Percentiles rank a stretch among this genome's conserved stretches.
Conservation (phyloP, 441 rosid species). For the Arabidopsis lyrata region DNA sequence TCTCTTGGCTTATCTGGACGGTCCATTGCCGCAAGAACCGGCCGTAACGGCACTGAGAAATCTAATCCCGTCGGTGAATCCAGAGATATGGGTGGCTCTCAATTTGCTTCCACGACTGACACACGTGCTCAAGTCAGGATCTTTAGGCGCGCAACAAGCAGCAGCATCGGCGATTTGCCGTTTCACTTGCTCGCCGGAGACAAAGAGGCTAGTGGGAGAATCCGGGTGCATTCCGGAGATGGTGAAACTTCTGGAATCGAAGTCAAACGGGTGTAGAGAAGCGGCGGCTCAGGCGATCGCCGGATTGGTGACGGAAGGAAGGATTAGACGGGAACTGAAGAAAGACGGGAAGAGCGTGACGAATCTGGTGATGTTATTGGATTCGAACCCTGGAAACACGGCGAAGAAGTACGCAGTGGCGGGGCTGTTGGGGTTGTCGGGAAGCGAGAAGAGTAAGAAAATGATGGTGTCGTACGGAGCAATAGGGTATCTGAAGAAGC, state of each 20-base stretch:
- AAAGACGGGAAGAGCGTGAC: conserved; percentile 76
- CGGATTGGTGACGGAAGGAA: conserved; percentile 62
- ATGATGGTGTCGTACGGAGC: conserved; percentile 93
- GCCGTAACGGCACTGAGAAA: conserved; percentile 84
- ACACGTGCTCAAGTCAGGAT: conserved; percentile 80
- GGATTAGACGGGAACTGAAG: conserved; percentile 65
- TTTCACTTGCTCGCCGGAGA: conserved; percentile 60
- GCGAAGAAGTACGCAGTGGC: conserved; percentile 87
- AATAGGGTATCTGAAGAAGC: conserved; percentile 90
- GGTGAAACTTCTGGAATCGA: conserved; percentile 75
- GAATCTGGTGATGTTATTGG: conserved; percentile 80
- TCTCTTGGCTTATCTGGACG: conserved; percentile 76
- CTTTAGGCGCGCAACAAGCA: conserved; percentile 79
- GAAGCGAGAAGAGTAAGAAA: conserved; percentile 82
- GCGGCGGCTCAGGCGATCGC: conserved; percentile 82
- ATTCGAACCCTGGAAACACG: conserved; percentile 79
- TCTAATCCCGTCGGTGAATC: conserved; percentile 62
- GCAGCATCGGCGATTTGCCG: conserved; percentile 80
- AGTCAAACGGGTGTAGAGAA: conserved; percentile 69
- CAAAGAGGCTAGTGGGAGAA: conserved; percentile 81
- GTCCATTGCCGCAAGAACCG: conserved; percentile 85
- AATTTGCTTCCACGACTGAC: conserved; percentile 68
- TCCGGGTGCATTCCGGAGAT: conserved; percentile 73
- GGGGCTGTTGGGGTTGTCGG: conserved; percentile 67
- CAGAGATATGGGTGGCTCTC: conserved; percentile 59